Base-by-base conservation (phyloP, 805 yeast genomes). In the Pichia rugopelliculosa region DNA sequence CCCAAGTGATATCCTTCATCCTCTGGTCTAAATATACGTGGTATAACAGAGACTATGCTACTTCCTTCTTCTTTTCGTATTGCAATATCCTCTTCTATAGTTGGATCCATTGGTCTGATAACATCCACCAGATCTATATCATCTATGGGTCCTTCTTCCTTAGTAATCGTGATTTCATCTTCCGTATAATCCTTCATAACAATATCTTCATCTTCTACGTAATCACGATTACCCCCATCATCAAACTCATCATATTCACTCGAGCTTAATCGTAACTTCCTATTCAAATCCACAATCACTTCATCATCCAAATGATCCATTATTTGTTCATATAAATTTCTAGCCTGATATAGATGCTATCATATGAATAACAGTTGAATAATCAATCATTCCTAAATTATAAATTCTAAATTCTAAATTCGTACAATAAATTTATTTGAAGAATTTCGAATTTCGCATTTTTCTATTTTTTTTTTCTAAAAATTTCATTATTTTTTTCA, bases 121-220 rank as follows among this genome's bases (percentile, higher is more conserved):
- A n/a, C n/a, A n/a, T n/a, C n/a, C n/a, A n/a, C n/a, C n/a, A n/a
- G n/a, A n/a, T n/a, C n/a, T n/a, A n/a, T n/a, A 3, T 21, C 25
- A n/a, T 13, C 34, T 5, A 30, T 10, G 38, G 6, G 38, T n/a
- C 3, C 27, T 3, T 6, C 21, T 10, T 26, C 33, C 23, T 22
- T 24, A 7, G 15, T 12, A 26, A 18, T 20, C 30, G 17, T 15
- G n/a, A 27, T 13, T 15, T 42, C 47, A 27, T 21, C 23, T 5
- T 39, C 45, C 6, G 38, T 49, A n/a, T 39, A 47, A 27, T 51
- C 54, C 8, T 38, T 18, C 54, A 51, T 51, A 17, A 50, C 52
- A 2, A 54, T 21, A 36, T 57, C 61, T 21, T 52, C 53, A 41
- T 47, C 54, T 17, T 41, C 18, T 24, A 21, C 15, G 15, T 25